Base-by-base conservation (phyloP, 352 stramenopile genomes). In the Globisporangium emineosum region DNA sequence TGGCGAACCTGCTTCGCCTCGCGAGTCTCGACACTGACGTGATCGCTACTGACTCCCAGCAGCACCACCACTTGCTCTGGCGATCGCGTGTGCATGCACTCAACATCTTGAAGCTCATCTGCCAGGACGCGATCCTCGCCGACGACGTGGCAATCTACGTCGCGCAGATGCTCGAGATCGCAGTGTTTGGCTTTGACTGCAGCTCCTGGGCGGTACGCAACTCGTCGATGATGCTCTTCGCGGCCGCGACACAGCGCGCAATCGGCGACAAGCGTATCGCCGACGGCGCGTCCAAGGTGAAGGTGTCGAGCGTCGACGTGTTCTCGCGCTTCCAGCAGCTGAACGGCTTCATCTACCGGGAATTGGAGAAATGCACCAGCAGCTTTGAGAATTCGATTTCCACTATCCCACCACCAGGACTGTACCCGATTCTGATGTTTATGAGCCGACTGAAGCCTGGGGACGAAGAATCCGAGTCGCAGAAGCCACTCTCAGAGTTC, bases 181-280 rank as follows among this genome's bases (percentile, higher is more conserved):
- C 89, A 3, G 79, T 97, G 29, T 80, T 83, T 25, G 89, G 87
- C 37, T 97, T 97, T 62, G 82, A 96, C 32, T 86, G 83, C 55
- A 78, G 77, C 12, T 90, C 81, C 3, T 97, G 88, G 88, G 86
- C 89, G 1, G 90, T 97, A 27, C 86, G 90, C 29, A 97, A 97
- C 73, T 96, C 88, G 40, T 82, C 87, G 1, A 97, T 97, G 89
- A 97, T 97, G 90, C 80, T 97, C 45, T 97, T 96, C 53, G 81
- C 87, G 2, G 89, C 89, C 0, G 77, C 83, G 2, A 90, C 83
- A 1, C 86, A 94, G 65, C 81, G 88, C 51, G 86, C 81, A 23
- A 80, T 96, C 47, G 86, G 84, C 51, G 86, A 94, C 63, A 94
- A 96, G 62, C 83, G 88, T 32, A 86, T 94, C 62, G 86, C 86